Percentiles rank a stretch among this genome's conserved stretches.
Conservation (phyloP, 495 filamentous ascomycete species). For the Lophium mytilinum region DNA sequence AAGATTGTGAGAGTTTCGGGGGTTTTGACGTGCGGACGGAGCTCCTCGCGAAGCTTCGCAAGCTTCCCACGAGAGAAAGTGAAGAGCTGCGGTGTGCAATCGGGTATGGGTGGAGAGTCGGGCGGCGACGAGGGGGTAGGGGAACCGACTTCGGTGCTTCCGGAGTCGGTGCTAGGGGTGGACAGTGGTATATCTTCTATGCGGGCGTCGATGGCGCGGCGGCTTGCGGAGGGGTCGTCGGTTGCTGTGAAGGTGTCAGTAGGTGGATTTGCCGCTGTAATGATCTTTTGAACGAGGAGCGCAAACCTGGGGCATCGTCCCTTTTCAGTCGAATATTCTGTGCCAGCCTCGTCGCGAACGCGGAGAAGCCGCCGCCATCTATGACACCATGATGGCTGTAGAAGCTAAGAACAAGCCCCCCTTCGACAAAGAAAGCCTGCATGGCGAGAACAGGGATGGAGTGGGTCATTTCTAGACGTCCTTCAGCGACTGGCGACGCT, state of each 20-base stretch:
- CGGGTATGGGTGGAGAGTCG: too few species aligned
- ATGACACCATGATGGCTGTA: conserved; percentile 9
- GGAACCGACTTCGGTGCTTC: too few species aligned
- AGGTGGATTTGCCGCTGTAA: too few species aligned
- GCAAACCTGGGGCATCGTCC: too few species aligned
- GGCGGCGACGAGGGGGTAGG: too few species aligned
- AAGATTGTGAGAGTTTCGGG: conserved; percentile 1
- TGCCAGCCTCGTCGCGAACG: conserved; percentile 4
- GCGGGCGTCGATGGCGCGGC: too few species aligned
- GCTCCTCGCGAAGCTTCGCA: conserved; percentile 3
- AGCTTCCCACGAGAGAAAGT: background rate
- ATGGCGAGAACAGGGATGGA: conserved; percentile 1
- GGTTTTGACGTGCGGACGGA: background rate
- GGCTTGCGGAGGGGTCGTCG: too few species aligned
- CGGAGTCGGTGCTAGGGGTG: too few species aligned
- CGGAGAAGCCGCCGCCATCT: conserved; percentile 5
- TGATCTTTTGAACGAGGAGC: too few species aligned
- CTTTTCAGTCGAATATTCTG: background rate
- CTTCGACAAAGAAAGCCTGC: conserved; percentile 11
- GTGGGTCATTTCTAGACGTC: background rate
- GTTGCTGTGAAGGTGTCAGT: too few species aligned
- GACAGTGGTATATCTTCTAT: too few species aligned
- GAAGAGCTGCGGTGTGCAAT: conserved; percentile 3
- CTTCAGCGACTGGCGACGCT: background rate
- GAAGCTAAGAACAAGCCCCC: conserved; percentile 8